Conservation (phyloP, 148 eudicot genomes). For the Fagopyrum tataricum region DNA sequence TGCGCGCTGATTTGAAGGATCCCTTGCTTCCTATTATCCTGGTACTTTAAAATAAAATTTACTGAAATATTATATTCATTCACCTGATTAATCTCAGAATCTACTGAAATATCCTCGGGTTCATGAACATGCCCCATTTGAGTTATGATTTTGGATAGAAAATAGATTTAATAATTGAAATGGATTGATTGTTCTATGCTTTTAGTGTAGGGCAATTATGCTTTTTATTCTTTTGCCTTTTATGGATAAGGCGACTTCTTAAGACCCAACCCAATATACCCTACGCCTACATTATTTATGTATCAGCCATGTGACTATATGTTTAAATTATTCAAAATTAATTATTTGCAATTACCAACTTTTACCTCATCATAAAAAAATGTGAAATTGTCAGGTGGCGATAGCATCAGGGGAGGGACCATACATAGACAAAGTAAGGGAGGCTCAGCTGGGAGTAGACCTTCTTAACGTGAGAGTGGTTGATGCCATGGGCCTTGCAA, state of each 20-base stretch:
- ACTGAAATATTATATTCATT: no score
- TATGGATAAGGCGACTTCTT: background rate
- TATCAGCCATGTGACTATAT: background rate
- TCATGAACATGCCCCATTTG: conserved; percentile 9
- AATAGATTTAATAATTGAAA: background rate
- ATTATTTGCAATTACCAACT: background rate
- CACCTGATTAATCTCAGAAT: no score
- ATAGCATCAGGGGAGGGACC: conserved; percentile 56
- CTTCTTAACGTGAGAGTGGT: conserved; percentile 35
- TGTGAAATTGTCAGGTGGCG: conserved; percentile 35
- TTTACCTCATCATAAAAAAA: background rate
- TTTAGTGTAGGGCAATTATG: background rate
- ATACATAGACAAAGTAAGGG: conserved; percentile 40
- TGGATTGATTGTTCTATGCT: background rate
- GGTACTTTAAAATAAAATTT: conserved; percentile 19
- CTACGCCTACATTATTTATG: background rate
- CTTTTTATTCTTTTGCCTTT: background rate
- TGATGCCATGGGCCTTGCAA: conserved; percentile 50
- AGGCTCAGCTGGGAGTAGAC: conserved; percentile 40
- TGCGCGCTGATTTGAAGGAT: conserved; percentile 36
- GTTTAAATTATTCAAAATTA: background rate
- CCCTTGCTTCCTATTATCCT: conserved; percentile 48
- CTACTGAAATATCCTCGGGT: no score
- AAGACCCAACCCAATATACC: conserved; percentile 9
- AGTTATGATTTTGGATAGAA: conserved; percentile 3